Conservation (phyloP, 2,329 filamentous ascomycete genomes). For the Talaromyces islandicus region DNA sequence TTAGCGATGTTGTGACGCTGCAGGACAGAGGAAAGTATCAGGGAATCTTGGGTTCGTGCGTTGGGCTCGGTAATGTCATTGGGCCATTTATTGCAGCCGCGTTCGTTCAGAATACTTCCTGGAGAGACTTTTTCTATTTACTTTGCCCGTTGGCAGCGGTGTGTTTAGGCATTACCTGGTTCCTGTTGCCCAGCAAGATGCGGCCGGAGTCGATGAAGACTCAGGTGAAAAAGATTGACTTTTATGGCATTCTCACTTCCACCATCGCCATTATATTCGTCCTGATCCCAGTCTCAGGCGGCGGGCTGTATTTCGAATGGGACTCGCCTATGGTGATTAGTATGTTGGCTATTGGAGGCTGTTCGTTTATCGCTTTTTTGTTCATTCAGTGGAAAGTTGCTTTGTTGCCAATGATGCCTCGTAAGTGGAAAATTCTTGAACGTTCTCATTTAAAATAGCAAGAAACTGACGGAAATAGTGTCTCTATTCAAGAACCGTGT, state of each 20-base stretch:
- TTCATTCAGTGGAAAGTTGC: conserved; percentile 53
- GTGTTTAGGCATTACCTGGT: conserved; percentile 43
- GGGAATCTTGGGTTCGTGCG: conserved; percentile 40
- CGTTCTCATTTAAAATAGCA: conserved; percentile 5
- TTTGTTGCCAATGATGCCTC: conserved; percentile 53
- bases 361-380: conserved; percentile 45
- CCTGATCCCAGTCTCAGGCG: conserved; percentile 59
- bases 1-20: conserved; percentile 55
- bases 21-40: conserved; percentile 54
- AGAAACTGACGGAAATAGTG: conserved; percentile 16
- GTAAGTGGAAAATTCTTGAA: conserved; percentile 29
- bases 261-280: conserved; percentile 54
- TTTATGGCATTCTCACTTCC: conserved; percentile 50
- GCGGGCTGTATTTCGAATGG: conserved; percentile 54
- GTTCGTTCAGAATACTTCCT: conserved; percentile 38
- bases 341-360: conserved; percentile 49
- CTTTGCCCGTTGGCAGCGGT: conserved; percentile 47
- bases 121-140: conserved; percentile 46
- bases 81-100: conserved; percentile 44
- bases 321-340: conserved; percentile 52
- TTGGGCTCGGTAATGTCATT: conserved; percentile 42
- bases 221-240: conserved; percentile 54
- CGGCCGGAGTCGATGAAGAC: conserved; percentile 42
- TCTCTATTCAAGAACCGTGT: conserved; percentile 50
- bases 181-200: conserved; percentile 49